Evolutionary conservation across 441 rosid species (phyloP).

Genomic region (Dalechampia spathulata): DNA sequence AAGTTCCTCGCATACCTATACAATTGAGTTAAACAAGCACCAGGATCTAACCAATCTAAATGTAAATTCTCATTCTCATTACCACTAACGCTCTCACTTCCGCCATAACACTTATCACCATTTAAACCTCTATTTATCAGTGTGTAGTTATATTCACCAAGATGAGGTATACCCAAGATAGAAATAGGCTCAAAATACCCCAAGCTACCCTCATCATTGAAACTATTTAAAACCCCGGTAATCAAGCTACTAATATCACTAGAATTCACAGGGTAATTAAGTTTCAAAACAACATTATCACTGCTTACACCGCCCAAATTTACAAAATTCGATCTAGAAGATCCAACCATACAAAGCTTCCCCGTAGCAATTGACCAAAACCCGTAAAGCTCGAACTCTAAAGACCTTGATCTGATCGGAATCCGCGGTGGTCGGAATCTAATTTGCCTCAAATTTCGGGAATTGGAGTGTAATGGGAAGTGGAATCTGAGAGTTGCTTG

Average conservation of each 20-base stretch:
- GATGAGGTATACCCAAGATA: conserved; percentile 43
- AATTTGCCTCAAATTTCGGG: conserved; percentile 32
- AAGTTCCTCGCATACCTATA: conserved; percentile 24
- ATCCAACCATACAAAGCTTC: conserved; percentile 84
- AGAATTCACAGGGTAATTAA: conserved; percentile 43
- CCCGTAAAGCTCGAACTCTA: conserved; percentile 46
- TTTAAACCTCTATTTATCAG: conserved; percentile 31
- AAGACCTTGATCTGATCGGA: conserved; percentile 25
- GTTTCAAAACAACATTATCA: conserved; percentile 47
- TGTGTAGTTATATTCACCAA: conserved; percentile 43
- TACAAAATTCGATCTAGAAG: conserved; percentile 35
- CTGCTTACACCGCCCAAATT: conserved; percentile 27
- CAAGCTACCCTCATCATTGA: conserved; percentile 22
- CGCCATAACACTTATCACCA: conserved; percentile 21
- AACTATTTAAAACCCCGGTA: conserved; percentile 51
- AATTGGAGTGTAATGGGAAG: conserved; percentile 24
- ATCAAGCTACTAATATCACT: conserved; percentile 51
- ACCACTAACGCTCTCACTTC: conserved; percentile 17
- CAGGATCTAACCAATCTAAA: conserved; percentile 10
- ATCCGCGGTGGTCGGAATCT: conserved; percentile 49
- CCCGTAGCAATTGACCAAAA: conserved; percentile 65
- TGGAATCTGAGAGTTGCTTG: conserved; percentile 37
- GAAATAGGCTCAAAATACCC: conserved; percentile 50
- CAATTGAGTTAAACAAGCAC: conserved; percentile 19
- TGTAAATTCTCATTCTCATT: conserved; percentile 24